These are phyloP conservation scores for Blechomonas ayalai DNA, from an alignment of 208 protist genomes.

Conservation along the genomic window DNA sequence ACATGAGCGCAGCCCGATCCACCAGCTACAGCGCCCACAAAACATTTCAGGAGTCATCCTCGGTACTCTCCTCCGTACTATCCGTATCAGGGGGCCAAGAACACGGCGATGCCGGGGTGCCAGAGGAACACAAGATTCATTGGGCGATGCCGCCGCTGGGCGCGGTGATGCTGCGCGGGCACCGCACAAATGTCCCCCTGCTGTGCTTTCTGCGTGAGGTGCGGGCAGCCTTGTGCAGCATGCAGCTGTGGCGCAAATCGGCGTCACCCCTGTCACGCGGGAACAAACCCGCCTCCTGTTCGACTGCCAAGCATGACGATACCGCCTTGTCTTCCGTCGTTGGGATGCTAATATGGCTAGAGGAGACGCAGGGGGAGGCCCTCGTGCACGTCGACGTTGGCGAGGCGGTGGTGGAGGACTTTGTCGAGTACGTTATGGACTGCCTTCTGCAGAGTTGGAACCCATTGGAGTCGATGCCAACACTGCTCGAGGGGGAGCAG, in stretches of 20 bases:
- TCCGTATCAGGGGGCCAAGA: too few species aligned
- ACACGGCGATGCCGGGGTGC: too few species aligned
- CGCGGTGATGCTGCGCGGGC: constrained; percentile 12
- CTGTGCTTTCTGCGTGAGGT: constrained; percentile 71
- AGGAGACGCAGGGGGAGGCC: constrained; percentile 16
- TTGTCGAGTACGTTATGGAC: constrained; percentile 24
- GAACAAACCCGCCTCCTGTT: too few species aligned
- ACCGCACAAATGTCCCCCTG: constrained; percentile 72
- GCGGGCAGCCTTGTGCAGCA: constrained; percentile 19
- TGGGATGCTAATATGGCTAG: constrained; percentile 20
- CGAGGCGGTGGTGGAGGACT: constrained; percentile 8
- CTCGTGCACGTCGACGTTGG: constrained; percentile 14
- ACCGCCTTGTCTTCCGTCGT: too few species aligned
- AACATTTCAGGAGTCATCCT: too few species aligned
- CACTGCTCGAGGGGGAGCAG: background rate
- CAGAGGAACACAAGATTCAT: too few species aligned
- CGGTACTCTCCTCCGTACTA: too few species aligned
- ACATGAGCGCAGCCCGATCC: too few species aligned
- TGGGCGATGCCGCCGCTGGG: constrained; percentile 22
- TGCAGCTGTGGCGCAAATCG: constrained; percentile 12
- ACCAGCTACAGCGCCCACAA: too few species aligned
- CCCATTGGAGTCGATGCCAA: constrained; percentile 27
- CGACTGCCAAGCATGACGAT: too few species aligned
- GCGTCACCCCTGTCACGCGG: too few species aligned
- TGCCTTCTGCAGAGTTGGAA: constrained; percentile 29